Evolutionary conservation across 1,284 basidiomycete genomes (phyloP).

Genomic region (Ustilago trichophora): DNA sequence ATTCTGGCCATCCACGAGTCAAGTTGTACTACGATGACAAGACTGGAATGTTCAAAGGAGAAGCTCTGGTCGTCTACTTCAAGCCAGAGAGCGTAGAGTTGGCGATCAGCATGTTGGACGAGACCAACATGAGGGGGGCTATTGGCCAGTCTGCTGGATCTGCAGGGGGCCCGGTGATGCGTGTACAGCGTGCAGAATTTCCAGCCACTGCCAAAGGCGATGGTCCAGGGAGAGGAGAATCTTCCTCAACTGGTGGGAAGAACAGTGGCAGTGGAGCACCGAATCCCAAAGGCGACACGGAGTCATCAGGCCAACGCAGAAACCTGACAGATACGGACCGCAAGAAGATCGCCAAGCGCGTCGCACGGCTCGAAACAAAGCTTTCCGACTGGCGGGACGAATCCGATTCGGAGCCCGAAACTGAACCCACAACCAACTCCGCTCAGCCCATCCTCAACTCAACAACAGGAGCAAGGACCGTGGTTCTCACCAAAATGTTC

Average conservation of each 20-base stretch:
- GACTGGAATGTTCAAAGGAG: constrained; percentile 90
- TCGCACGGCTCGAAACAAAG: constrained; percentile 54
- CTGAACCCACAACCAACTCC: neutral
- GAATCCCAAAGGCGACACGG: too few species aligned
- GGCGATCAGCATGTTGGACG: constrained; percentile 86
- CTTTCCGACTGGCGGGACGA: constrained; percentile 63
- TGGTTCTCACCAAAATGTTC: constrained; percentile 79
- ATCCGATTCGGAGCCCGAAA: constrained; percentile 26
- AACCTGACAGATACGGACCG: constrained; percentile 46
- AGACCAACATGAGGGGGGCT: constrained; percentile 88
- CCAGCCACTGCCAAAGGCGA: constrained; percentile 7
- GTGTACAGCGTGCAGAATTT: constrained; percentile 85
- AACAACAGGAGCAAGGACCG: constrained; percentile 12
- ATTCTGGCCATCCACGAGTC: constrained; percentile 84
- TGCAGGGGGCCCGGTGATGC: constrained; percentile 78
- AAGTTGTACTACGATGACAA: constrained; percentile 83
- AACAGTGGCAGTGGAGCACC: too few species aligned
- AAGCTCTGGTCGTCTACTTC: constrained; percentile 95
- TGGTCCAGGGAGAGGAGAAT: too few species aligned
- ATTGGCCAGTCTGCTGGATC: constrained; percentile 69
- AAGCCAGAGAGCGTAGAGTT: constrained; percentile 92
- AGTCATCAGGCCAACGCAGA: neutral
- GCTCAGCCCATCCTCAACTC: neutral
- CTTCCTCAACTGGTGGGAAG: too few species aligned
- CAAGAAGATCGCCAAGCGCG: constrained; percentile 49